phyloP scores from a whole-genome alignment of 495 filamentous ascomycete genomes.

The Aspergillus nanangensis region DNA sequence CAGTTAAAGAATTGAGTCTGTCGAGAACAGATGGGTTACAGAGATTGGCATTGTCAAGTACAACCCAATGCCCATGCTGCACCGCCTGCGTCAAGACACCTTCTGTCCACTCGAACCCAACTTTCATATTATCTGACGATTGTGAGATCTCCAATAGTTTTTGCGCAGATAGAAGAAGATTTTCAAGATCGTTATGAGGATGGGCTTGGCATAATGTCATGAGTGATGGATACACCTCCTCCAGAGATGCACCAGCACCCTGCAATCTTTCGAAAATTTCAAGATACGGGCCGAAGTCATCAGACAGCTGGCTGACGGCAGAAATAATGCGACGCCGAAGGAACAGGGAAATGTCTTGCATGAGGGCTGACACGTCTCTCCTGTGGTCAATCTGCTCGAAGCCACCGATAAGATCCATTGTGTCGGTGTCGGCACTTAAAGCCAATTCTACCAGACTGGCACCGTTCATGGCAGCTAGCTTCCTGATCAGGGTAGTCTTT shows the following conservation, averaged over 20 bases:
- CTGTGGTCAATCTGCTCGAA: slow-evolving; percentile 90
- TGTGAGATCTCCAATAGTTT: slow-evolving; percentile 38
- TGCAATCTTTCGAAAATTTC: slow-evolving; percentile 33
- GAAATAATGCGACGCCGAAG: slow-evolving; percentile 50
- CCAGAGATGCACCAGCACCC: slow-evolving; percentile 25
- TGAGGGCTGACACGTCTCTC: slow-evolving; percentile 54
- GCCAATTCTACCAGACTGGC: slow-evolving; percentile 71
- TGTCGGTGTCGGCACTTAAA: slow-evolving; percentile 88
- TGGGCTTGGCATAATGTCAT: slow-evolving; percentile 25
- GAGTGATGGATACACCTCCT: slow-evolving; percentile 30
- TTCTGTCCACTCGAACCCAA: slow-evolving; percentile 94
- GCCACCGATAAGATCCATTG: slow-evolving; percentile 93
- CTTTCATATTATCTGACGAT: slow-evolving; percentile 51
- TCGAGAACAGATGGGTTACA: slow-evolving; percentile 94
- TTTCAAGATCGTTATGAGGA: slow-evolving; percentile 25
- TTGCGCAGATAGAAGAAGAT: slow-evolving; percentile 29
- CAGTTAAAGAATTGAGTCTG: slow-evolving; percentile 88
- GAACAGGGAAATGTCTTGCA: slow-evolving; percentile 49
- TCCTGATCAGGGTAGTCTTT: slow-evolving; percentile 73
- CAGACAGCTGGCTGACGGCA: slow-evolving; percentile 32
- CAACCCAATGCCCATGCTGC: slow-evolving; percentile 82
- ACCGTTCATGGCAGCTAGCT: slow-evolving; percentile 73
- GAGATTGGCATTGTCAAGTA: slow-evolving; percentile 95
- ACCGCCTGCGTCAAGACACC: slow-evolving; percentile 85
- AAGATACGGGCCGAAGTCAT: slow-evolving; percentile 28